Percentiles rank a stretch among this genome's conserved stretches.
Evolutionary conservation across 495 filamentous ascomycete genomes (phyloP).

Genomic region (Bathelium albidoporum): DNA sequence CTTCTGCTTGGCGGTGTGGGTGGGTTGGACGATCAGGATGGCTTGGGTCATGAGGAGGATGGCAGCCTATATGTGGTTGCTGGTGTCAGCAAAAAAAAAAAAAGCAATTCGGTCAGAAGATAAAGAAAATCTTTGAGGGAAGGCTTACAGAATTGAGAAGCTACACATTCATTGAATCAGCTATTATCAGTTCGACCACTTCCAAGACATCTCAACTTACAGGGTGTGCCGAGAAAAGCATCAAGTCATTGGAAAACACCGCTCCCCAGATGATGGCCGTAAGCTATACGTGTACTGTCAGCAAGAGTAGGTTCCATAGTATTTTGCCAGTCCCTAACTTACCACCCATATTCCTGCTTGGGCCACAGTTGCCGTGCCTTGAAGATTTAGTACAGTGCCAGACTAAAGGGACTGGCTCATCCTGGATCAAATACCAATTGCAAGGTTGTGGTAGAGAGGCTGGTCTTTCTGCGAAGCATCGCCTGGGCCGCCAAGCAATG

Average conservation of each 20-base stretch:
- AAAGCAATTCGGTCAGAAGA: not conserved
- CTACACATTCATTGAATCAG: constrained; percentile 22
- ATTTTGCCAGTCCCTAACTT: constrained; percentile 19
- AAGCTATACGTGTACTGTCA: constrained; percentile 42
- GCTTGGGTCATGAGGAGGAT: constrained; percentile 65
- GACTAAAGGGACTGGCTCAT: not conserved
- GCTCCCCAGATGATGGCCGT: constrained; percentile 61
- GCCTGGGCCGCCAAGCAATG: constrained; percentile 63
- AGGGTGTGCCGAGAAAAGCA: constrained; percentile 78
- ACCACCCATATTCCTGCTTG: constrained; percentile 60
- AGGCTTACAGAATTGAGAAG: constrained; percentile 56
- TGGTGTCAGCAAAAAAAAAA: not conserved
- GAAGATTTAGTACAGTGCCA: not conserved
- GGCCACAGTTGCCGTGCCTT: constrained; percentile 60
- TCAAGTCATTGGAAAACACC: constrained; percentile 54
- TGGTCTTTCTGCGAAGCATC: constrained; percentile 61
- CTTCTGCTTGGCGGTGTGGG: constrained; percentile 65
- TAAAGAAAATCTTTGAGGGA: not conserved
- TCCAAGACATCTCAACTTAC: constrained; percentile 31
- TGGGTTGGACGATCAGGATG: constrained; percentile 81
- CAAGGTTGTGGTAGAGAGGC: constrained; percentile 58
- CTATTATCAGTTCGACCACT: not conserved
- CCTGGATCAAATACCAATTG: constrained; percentile 51
- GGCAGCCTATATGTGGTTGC: constrained; percentile 38
- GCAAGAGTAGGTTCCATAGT: not conserved